Base-by-base conservation (phyloP, 805 yeast species). In the Torulaspora maleeae region DNA sequence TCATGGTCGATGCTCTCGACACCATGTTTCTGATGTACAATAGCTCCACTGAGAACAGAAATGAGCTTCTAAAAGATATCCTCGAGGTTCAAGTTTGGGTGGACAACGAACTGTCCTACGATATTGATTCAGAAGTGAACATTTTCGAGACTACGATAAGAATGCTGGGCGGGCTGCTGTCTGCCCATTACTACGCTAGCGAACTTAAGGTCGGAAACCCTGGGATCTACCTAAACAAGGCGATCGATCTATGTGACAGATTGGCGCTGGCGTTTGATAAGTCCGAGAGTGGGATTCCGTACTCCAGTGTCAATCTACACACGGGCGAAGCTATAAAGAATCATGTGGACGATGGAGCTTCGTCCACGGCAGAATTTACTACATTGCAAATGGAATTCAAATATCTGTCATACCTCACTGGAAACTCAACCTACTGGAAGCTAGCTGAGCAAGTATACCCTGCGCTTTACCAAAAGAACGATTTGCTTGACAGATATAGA, bases 101-200 rank as follows among this genome's bases (percentile, higher is more conserved):
- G 39, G 73, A 75, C 38, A 68, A 80, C 45, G 87, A 79, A 41
- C 71, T 90, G 52, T 73, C 72, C 43, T 89, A 86, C 60, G 78
- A 80, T 54, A 78, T 86, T 54, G 85, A 87, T 60, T 78, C 81
- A 49, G 76, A 76, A 28, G 93, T 87, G 34, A 88, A 83, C 60
- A 82, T 88, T 5, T 90, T 90, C 66, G 97, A 89, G 62, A 88
- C 96, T n/a, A 87, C 97, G 5, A 89, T 87, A 52, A 75, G 96
- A 61, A 87, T 90, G 95, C 69, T 90, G 20, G 97, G 97, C 36
- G 97, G 97, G 0, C 71, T 90, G n/a, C 68, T 90, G 39, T 83
- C 95, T 2, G 95, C 95, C 0, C 79, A 78, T 59, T 82, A 86
- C 52, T 66, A 87, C 24, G 75, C 90, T 1, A 68, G 74, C 11